These are phyloP conservation scores for Colletotrichum sp. DNA, from an alignment of 2,329 filamentous ascomycete species.

Conservation along the genomic window DNA sequence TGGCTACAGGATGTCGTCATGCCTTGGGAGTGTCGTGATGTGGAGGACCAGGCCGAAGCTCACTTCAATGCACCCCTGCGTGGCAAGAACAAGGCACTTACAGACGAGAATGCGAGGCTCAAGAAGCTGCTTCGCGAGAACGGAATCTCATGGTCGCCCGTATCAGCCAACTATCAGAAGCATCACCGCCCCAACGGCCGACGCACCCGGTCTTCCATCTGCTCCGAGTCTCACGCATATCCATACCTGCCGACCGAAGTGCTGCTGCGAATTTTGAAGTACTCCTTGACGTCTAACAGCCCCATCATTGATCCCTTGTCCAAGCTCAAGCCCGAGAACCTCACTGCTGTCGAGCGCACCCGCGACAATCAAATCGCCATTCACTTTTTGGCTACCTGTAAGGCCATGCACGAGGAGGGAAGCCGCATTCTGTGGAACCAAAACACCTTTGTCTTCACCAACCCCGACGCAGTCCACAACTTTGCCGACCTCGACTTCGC, in stretches of 20 bases:
- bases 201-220: slow-evolving; percentile 30
- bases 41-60: slow-evolving; percentile 53
- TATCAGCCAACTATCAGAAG: slow-evolving; percentile 34
- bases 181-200: slow-evolving; percentile 21
- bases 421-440: slow-evolving; percentile 54
- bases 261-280: slow-evolving; percentile 55
- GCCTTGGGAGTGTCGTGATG: slow-evolving; percentile 59
- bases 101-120: slow-evolving; percentile 54
- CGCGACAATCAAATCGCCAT: slow-evolving; percentile 57
- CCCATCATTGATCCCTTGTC: slow-evolving; percentile 62
- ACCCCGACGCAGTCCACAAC: slow-evolving; percentile 51
- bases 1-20: slow-evolving; percentile 31
- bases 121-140: slow-evolving; percentile 59
- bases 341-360: slow-evolving; percentile 48
- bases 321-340: slow-evolving; percentile 44
- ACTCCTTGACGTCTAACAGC: slow-evolving; percentile 51
- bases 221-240: slow-evolving; percentile 23
- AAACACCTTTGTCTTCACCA: slow-evolving; percentile 62
- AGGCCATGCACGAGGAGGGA: slow-evolving; percentile 54
- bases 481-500: slow-evolving; percentile 51
- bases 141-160: slow-evolving; percentile 54
- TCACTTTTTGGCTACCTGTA: slow-evolving; percentile 58
- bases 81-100: slow-evolving; percentile 47
- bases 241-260: slow-evolving; percentile 59
- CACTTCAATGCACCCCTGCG: slow-evolving; percentile 56